Evolutionary conservation across 441 rosid genomes (phyloP).

Genomic region (Pelargonium myrrhifolium): DNA sequence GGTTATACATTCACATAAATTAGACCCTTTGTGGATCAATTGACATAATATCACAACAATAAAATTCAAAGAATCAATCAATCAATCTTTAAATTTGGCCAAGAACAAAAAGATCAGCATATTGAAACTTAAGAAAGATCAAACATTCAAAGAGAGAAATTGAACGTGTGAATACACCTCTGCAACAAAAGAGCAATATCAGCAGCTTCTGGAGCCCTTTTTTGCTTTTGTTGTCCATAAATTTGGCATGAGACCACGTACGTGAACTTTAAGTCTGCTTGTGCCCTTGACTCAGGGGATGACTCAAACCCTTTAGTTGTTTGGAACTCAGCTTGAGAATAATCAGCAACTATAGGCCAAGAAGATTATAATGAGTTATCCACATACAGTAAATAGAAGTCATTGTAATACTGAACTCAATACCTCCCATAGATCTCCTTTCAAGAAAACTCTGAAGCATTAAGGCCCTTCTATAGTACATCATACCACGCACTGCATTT

Average conservation of each 20-base stretch:
- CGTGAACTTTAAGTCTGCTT: constrained; percentile 86
- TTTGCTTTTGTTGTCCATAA: constrained; percentile 97
- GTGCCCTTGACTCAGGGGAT: constrained; percentile 89
- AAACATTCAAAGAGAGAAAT: constrained; percentile 15
- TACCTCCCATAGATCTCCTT: constrained; percentile 63
- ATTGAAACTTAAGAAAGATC: constrained; percentile 1
- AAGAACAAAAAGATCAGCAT: neutral
- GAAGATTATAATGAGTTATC: constrained; percentile 18
- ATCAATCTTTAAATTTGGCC: neutral
- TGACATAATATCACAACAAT: neutral
- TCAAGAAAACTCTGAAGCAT: constrained; percentile 92
- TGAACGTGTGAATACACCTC: constrained; percentile 28
- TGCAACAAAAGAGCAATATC: constrained; percentile 94
- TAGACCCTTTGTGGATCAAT: neutral
- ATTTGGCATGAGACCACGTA: constrained; percentile 96
- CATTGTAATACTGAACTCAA: constrained; percentile 19
- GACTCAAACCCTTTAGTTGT: constrained; percentile 77
- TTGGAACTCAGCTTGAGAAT: constrained; percentile 37
- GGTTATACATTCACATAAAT: neutral
- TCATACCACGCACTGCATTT: constrained; percentile 96
- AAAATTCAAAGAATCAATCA: neutral
- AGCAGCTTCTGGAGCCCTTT: constrained; percentile 83
- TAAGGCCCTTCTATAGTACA: constrained; percentile 98
- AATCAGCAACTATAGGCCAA: constrained; percentile 40
- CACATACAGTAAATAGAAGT: constrained; percentile 8